Evolutionary conservation across 1,139 yeast species (phyloP), one percentile per base, ranked within the genome.

Genomic region (Debaryomyces psychrophilus): DNA sequence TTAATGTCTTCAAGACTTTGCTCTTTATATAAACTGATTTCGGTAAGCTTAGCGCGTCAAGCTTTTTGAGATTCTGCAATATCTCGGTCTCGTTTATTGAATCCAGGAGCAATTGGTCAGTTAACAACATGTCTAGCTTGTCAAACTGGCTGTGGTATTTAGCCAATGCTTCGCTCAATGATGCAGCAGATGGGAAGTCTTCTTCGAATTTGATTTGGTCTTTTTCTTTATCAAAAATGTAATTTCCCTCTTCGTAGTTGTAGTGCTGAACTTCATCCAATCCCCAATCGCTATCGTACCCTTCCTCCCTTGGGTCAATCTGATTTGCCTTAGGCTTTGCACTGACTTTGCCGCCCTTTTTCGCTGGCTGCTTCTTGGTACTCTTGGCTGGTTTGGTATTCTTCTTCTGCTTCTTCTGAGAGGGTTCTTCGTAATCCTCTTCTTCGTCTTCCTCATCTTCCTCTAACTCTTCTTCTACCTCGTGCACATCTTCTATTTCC

Each of bases 201-300:
- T 51, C 44, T 11, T 55, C 57, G 39, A 71, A 67, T 26, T 57
- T 44, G 2, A 45, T 48, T 53, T 73, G 77, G 29, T 70, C 67
- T 11, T 58, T 46, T 41, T 59, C 61, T 25, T 66, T 58, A 7
- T 71, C 75, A 49, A 64, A 74, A 3, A 74, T 63, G 49, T 65
- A 72, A 51, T 72, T 64, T 0, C 76, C 77, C 23, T 52, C 49
- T 9, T 61, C 58, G 36, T 47, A 52, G 20, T 64, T 62, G 37
- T 51, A 58, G 6, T 53, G 54, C 12, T 59, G 48, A 29, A 56
- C 50, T 18, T 69, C 76, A 8, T 69, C 75, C 17, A 73, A 47
- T 1, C 79, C 79, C 79, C 79, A 74, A 54, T 74, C 79, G 4
- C 71, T 61, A 54, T 74, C 79, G 43, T 63, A 64, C 14, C 62